A percentile compares a stretch with the other conserved stretches of the same genome.
These are phyloP conservation scores for Candida insectalens DNA, from an alignment of 805 yeast species.

Conservation along the genomic window DNA sequence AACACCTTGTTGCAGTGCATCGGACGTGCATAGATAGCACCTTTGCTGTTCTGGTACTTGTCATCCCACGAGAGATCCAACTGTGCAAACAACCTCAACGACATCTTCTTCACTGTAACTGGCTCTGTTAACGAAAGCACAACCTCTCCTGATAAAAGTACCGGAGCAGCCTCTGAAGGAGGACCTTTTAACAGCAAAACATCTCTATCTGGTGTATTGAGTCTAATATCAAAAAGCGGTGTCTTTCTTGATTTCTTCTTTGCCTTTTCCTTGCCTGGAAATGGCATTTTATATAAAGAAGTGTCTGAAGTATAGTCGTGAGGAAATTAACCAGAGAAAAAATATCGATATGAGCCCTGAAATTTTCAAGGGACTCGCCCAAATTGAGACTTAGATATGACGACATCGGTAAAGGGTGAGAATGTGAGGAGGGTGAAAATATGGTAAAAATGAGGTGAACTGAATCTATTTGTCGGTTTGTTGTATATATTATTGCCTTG, in stretches of 20 bases:
- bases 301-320: neutral
- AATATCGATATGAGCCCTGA: too few species aligned
- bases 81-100: slow-evolving; percentile 58
- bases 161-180: slow-evolving; percentile 69
- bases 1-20: slow-evolving; percentile 48
- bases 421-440: too few species aligned
- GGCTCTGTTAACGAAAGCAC: slow-evolving; percentile 73
- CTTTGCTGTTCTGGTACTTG: slow-evolving; percentile 34
- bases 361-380: too few species aligned
- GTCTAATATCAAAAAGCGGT: slow-evolving; percentile 36
- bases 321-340: too few species aligned
- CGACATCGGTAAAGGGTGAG: too few species aligned
- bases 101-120: slow-evolving; percentile 51
- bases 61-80: slow-evolving; percentile 61
- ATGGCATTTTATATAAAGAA: neutral
- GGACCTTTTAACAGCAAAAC: slow-evolving; percentile 76
- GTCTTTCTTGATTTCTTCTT: slow-evolving; percentile 15
- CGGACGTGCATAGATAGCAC: slow-evolving; percentile 32
- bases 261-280: neutral
- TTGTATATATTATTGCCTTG: too few species aligned
- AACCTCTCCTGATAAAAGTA: slow-evolving; percentile 65
- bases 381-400: too few species aligned
- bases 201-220: slow-evolving; percentile 63
- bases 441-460: too few species aligned
- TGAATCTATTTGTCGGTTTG: too few species aligned